phyloP scores from a whole-genome alignment of 495 filamentous ascomycete species.

The Recurvomyces mirabilis region DNA sequence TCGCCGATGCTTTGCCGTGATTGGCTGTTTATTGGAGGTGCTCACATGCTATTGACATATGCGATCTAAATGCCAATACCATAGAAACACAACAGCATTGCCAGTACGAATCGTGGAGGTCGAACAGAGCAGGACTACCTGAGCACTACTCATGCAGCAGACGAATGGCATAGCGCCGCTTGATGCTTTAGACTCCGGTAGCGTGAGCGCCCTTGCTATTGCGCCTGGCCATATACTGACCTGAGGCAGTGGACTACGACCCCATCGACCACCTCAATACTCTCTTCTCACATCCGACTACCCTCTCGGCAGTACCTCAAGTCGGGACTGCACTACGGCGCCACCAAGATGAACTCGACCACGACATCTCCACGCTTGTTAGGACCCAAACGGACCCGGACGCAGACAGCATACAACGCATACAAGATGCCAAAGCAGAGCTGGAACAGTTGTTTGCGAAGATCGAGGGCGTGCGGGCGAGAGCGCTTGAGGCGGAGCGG shows the following conservation, averaged over 20 bases:
- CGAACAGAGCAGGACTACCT: too few species aligned
- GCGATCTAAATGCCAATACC: too few species aligned
- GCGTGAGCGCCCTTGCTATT: not conserved
- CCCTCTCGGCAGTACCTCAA: constrained; percentile 63
- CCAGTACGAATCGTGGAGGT: too few species aligned
- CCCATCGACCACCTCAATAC: constrained; percentile 88
- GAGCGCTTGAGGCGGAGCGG: constrained; percentile 84
- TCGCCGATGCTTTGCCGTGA: too few species aligned
- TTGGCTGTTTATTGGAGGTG: too few species aligned
- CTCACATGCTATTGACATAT: too few species aligned
- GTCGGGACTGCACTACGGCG: constrained; percentile 59
- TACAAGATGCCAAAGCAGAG: constrained; percentile 81
- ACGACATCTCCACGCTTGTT: constrained; percentile 66
- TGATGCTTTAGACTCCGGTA: constrained; percentile 32
- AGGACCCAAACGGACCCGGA: constrained; percentile 74
- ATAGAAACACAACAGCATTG: too few species aligned
- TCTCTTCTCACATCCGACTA: constrained; percentile 84
- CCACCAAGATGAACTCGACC: constrained; percentile 76
- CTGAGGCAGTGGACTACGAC: constrained; percentile 69
- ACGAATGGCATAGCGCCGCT: constrained; percentile 21
- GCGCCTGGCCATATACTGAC: constrained; percentile 7
- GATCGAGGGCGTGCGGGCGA: constrained; percentile 85
- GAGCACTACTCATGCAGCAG: constrained; percentile 28
- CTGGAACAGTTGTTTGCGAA: constrained; percentile 83
- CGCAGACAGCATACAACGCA: constrained; percentile 75